These are phyloP conservation scores for Sarocladium kiliense DNA, from an alignment of 2,329 filamentous ascomycete genomes.

Conservation along the genomic window DNA sequence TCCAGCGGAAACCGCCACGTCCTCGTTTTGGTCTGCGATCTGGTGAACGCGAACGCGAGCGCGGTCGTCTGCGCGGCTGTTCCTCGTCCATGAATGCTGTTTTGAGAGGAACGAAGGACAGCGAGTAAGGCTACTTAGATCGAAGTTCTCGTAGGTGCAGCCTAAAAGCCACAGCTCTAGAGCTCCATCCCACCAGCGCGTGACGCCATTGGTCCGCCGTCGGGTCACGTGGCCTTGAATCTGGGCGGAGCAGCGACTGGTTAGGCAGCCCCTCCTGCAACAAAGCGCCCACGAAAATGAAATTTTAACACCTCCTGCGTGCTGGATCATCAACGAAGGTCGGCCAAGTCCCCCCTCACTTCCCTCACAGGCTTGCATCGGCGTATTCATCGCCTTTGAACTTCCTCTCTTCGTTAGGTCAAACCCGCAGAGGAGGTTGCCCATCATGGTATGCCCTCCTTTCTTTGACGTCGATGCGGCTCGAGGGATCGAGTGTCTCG, in stretches of 20 bases:
- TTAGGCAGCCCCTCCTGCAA: conserved; percentile 8
- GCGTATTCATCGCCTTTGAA: conserved; percentile 29
- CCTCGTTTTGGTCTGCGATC: conserved; percentile 17
- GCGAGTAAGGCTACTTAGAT: background rate
- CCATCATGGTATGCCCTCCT: conserved; percentile 41
- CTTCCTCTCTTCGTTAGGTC: conserved; percentile 30
- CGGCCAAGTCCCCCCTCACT: conserved; percentile 13
- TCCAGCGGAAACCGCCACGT: conserved; percentile 52
- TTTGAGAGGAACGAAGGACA: background rate
- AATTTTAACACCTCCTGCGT: conserved; percentile 7
- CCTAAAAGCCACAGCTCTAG: background rate
- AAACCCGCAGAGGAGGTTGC: conserved; percentile 43
- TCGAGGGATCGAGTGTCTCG: conserved; percentile 15
- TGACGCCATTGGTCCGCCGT: background rate
- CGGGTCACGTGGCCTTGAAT: background rate
- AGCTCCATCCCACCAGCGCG: conserved; percentile 4
- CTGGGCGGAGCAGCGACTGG: background rate
- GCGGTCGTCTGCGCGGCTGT: conserved; percentile 17
- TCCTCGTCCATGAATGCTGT: conserved; percentile 18
- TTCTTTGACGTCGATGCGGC: conserved; percentile 11
- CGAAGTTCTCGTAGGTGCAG: background rate
- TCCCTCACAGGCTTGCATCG: conserved; percentile 32
- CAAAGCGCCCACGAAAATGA: conserved; percentile 6
- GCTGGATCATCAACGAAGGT: conserved; percentile 4
- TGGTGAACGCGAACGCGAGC: conserved; percentile 23